Conservation (phyloP, 2,329 filamentous ascomycete genomes). For the Venturia oleaginea region DNA sequence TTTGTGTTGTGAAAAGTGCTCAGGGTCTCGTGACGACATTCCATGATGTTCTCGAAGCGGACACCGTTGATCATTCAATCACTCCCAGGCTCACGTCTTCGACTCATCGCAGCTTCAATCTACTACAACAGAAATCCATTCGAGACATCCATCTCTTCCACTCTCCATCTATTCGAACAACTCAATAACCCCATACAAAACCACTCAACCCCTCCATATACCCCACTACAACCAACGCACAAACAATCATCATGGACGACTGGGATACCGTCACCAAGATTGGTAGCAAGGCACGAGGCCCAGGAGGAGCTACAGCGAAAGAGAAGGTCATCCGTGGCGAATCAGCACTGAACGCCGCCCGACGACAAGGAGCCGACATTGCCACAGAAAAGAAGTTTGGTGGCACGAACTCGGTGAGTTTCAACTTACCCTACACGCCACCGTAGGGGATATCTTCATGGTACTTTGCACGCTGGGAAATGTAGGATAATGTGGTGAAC, state of each 20-base stretch:
- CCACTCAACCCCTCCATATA: slow-evolving; percentile 3
- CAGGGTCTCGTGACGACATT: not conserved
- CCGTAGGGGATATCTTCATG: not conserved
- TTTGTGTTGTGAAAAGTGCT: not conserved
- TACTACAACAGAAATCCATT: not conserved
- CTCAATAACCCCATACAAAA: not conserved
- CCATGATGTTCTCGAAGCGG: not conserved
- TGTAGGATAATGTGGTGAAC: slow-evolving; percentile 7
- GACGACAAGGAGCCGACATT: slow-evolving; percentile 66
- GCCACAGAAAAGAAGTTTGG: slow-evolving; percentile 87
- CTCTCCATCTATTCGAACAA: not conserved
- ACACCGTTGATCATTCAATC: not conserved
- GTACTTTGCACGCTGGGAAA: slow-evolving; percentile 18
- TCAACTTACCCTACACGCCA: slow-evolving; percentile 4
- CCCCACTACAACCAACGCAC: slow-evolving; percentile 14
- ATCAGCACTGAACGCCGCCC: slow-evolving; percentile 77
- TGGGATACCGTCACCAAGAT: slow-evolving; percentile 92
- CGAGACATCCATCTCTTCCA: not conserved
- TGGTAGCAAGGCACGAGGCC: slow-evolving; percentile 69
- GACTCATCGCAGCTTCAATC: not conserved
- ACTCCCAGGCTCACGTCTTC: not conserved
- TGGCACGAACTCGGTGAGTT: slow-evolving; percentile 61
- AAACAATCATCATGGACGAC: slow-evolving; percentile 51
- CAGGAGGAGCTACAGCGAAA: slow-evolving; percentile 50
- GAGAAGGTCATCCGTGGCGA: slow-evolving; percentile 88